These are phyloP conservation scores for Cytospora mali DNA, from an alignment of 2,329 filamentous ascomycete genomes.

Conservation along the genomic window DNA sequence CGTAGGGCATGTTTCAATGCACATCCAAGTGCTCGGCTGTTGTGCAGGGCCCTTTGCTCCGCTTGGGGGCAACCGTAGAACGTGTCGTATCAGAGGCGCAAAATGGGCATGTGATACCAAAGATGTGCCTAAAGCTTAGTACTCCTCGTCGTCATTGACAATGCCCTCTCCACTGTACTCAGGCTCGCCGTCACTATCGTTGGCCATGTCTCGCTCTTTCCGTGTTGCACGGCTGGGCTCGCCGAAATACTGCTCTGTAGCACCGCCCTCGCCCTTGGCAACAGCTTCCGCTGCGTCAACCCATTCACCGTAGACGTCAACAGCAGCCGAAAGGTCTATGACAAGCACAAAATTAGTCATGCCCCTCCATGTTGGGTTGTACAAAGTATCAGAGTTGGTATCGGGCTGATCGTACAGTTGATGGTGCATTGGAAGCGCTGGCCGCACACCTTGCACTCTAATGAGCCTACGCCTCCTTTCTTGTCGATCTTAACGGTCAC, in stretches of 20 bases:
- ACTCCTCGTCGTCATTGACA: conserved; percentile 58
- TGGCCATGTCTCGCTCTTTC: conserved; percentile 33
- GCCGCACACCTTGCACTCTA: conserved; percentile 90
- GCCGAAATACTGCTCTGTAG: conserved; percentile 31
- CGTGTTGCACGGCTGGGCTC: conserved; percentile 26
- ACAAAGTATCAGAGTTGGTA: background rate
- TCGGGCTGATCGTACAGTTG: conserved; percentile 67
- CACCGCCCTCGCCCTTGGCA: conserved; percentile 31
- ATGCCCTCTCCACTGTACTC: conserved; percentile 58
- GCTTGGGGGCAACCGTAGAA: background rate
- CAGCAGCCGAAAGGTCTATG: conserved; percentile 80
- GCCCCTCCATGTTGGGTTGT: background rate
- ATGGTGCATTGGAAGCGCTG: conserved; percentile 92
- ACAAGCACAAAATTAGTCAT: conserved; percentile 7
- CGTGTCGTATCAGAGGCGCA: background rate
- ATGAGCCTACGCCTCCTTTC: conserved; percentile 81
- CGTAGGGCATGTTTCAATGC: background rate
- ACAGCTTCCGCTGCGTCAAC: conserved; percentile 71
- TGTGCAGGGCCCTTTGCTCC: background rate
- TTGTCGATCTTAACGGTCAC: conserved; percentile 92
- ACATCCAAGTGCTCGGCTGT: background rate
- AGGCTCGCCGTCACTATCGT: conserved; percentile 51
- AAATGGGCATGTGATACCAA: background rate
- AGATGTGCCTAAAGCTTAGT: conserved; percentile 41
- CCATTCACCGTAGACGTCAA: conserved; percentile 98